Evolutionary conservation across 768 basidiomycete species (phyloP).

Genomic region (Fistulinella prunicolor): DNA sequence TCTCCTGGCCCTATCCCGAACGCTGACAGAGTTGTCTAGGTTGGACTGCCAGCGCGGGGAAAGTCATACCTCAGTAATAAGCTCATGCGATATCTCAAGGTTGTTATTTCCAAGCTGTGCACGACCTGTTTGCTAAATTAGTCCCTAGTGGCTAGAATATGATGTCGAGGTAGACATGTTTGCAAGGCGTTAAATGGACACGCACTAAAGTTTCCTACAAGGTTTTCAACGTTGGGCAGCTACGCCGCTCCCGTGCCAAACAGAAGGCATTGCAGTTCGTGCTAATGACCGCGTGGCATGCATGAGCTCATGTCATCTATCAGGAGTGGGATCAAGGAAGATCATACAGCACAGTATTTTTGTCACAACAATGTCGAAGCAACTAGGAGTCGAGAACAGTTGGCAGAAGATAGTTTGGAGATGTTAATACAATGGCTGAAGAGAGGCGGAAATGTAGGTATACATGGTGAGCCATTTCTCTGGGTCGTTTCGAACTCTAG

Average conservation of each 20-base stretch:
- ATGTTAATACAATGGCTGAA: conserved; percentile 95
- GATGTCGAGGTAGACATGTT: conserved; percentile 71
- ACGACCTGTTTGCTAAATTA: conserved; percentile 8
- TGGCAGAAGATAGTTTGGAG: conserved; percentile 90
- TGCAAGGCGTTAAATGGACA: neutral
- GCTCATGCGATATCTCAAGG: conserved; percentile 93
- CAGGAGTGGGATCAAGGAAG: conserved; percentile 82
- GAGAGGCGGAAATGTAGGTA: conserved; percentile 94
- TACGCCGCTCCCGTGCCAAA: conserved; percentile 81
- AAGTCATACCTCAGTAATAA: conserved; percentile 99
- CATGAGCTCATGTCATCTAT: conserved; percentile 3
- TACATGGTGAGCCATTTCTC: conserved; percentile 66
- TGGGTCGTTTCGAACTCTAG: neutral
- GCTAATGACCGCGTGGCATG: conserved; percentile 1
- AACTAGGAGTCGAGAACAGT: conserved; percentile 68
- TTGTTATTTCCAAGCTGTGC: conserved; percentile 33
- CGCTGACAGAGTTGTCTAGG: conserved; percentile 42
- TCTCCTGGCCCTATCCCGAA: neutral
- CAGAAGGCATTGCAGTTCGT: conserved; percentile 71
- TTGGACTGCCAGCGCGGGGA: conserved; percentile 95
- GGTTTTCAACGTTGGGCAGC: conserved; percentile 98
- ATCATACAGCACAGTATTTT: conserved; percentile 90
- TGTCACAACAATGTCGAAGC: conserved; percentile 82
- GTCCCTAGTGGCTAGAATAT: conserved; percentile 93
- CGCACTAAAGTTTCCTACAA: conserved; percentile 27